Evolutionary conservation across 345 rosid genomes (phyloP).

Genomic region (Arabidopsis thaliana): DNA sequence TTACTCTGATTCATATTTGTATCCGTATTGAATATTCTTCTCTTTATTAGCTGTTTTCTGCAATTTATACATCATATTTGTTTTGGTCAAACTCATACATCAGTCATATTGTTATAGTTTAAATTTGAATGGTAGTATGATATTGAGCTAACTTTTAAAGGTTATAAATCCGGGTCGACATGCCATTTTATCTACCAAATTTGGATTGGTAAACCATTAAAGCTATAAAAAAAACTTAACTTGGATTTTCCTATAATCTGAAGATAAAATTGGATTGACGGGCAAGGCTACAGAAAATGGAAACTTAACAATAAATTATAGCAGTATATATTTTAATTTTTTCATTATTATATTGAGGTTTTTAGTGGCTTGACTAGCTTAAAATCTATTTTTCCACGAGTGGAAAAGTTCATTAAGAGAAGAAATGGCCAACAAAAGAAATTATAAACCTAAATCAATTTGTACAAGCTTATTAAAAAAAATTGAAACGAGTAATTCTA

Average conservation of each 20-base stretch:
- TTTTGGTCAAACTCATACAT: too few species aligned
- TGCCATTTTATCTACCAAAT: slow-evolving; percentile 4
- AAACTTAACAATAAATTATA: slow-evolving; percentile 3
- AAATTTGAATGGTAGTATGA: neutral
- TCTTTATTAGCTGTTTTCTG: neutral
- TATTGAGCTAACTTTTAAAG: neutral
- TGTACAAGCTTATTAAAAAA: neutral
- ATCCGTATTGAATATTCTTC: slow-evolving; percentile 8
- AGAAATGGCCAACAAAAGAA: slow-evolving; percentile 6
- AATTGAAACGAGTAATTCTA: neutral
- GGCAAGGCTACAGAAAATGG: slow-evolving; percentile 28
- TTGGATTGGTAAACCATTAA: slow-evolving; percentile 4
- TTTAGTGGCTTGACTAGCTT: slow-evolving; percentile 20
- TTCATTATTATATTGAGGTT: neutral
- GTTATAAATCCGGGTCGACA: neutral
- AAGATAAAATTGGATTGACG: slow-evolving; percentile 20
- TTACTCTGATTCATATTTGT: neutral
- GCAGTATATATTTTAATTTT: neutral
- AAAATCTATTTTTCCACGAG: slow-evolving; percentile 1
- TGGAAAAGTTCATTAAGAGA: slow-evolving; percentile 22
- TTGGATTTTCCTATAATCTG: neutral
- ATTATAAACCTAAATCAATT: neutral
- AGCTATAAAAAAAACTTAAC: neutral
- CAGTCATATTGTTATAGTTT: too few species aligned
- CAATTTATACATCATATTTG: neutral